Conservation (phyloP, 83 land plant species). For the Thuja plicata region DNA sequence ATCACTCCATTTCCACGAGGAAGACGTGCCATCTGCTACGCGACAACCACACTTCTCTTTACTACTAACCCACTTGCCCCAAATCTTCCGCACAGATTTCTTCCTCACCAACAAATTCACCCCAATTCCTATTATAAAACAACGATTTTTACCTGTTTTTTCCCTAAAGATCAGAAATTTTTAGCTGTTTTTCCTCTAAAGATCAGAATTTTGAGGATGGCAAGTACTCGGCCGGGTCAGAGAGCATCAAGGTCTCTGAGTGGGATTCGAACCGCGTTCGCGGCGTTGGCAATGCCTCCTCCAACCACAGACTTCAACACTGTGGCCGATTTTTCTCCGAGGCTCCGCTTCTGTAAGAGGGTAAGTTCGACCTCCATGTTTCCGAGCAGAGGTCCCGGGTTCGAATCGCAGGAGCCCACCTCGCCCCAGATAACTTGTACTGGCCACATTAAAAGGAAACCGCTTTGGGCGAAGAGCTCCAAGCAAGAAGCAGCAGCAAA, state of each 20-base stretch:
- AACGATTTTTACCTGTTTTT: too few relatives aligned
- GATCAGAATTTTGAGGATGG: not conserved
- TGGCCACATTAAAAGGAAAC: conserved; percentile 2
- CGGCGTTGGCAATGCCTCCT: not conserved
- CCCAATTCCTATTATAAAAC: too few relatives aligned
- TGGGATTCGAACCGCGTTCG: not conserved
- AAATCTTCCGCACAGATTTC: too few relatives aligned
- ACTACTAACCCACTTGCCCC: too few relatives aligned
- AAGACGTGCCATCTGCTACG: too few relatives aligned
- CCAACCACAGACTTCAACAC: not conserved
- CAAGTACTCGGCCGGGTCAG: not conserved
- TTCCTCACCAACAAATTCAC: too few relatives aligned
- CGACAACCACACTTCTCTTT: too few relatives aligned
- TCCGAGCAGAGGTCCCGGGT: not conserved
- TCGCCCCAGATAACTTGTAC: not conserved
- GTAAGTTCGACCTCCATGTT: not conserved
- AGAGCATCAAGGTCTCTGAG: not conserved
- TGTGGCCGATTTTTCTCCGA: not conserved
- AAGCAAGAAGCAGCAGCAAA: not conserved
- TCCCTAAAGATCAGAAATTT: too few relatives aligned
- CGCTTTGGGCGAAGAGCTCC: not conserved
- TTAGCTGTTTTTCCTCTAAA: too few relatives aligned
- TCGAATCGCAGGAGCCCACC: conserved; percentile 1
- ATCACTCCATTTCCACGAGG: too few relatives aligned
- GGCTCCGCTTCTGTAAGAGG: not conserved